Conservation (phyloP, 345 rosid genomes). For the Orychophragmus violaceus region DNA sequence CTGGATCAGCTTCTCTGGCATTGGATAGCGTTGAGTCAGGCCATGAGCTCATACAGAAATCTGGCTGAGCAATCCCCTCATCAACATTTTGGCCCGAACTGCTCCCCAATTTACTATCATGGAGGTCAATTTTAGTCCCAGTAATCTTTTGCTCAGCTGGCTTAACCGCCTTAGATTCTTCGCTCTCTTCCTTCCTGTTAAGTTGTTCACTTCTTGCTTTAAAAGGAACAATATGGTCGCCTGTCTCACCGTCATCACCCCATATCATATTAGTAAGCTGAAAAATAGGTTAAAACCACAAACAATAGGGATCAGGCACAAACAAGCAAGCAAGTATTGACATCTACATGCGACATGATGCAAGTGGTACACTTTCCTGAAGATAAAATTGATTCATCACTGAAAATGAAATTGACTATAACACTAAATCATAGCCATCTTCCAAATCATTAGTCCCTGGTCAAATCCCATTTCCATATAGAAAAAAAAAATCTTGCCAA, state of each 20-base stretch:
- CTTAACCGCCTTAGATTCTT: conserved; percentile 37
- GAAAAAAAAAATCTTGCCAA: neutral
- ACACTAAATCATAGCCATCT: neutral
- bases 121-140: neutral
- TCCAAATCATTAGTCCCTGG: neutral
- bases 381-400: neutral
- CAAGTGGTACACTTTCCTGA: neutral
- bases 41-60: conserved; percentile 49
- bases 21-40: conserved; percentile 40
- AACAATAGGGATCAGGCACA: conserved; percentile 11
- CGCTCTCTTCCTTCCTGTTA: conserved; percentile 45
- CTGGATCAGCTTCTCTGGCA: conserved; percentile 41
- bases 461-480: neutral
- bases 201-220: conserved; percentile 40
- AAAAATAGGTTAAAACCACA: conserved; percentile 13
- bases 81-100: conserved; percentile 32
- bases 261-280: conserved; percentile 84
- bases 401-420: neutral
- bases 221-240: conserved; percentile 77
- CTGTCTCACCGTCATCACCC: conserved; percentile 64
- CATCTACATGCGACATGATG: conserved; percentile 5
- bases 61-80: conserved; percentile 45
- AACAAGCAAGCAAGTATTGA: neutral
- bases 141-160: conserved; percentile 40
- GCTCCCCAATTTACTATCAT: neutral